phyloP scores from a whole-genome alignment of 164 flowering plant species.

The Kingdonia uniflora region DNA sequence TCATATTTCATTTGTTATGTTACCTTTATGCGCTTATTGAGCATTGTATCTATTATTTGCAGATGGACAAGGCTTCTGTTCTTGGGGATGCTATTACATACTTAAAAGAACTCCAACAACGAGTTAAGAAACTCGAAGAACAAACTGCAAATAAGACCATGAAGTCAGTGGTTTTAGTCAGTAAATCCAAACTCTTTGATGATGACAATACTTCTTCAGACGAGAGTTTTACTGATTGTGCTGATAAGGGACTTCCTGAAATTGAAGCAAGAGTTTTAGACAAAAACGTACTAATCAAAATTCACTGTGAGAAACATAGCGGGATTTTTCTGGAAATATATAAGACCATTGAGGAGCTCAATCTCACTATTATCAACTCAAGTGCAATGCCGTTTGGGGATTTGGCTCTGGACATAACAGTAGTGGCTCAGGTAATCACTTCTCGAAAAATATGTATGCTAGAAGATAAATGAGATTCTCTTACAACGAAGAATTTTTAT shows the following conservation, averaged over 20 bases:
- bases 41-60: background rate
- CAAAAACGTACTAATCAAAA: conserved; percentile 52
- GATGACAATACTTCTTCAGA: conserved; percentile 36
- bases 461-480: background rate
- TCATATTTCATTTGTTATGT: background rate
- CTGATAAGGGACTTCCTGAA: conserved; percentile 51
- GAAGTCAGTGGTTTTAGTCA: conserved; percentile 63
- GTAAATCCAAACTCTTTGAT: conserved; percentile 36
- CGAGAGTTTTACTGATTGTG: conserved; percentile 18
- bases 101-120: conserved; percentile 76
- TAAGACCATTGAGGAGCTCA: conserved; percentile 54
- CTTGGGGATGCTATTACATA: conserved; percentile 82
- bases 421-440: conserved; percentile 62
- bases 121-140: conserved; percentile 67
- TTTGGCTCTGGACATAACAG: conserved; percentile 51
- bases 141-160: conserved; percentile 39
- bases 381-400: conserved; percentile 49
- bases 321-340: conserved; percentile 48
- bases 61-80: conserved; percentile 96
- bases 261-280: conserved; percentile 75
- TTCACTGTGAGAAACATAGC: conserved; percentile 68
- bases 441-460: background rate
- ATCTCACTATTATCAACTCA: conserved; percentile 45
- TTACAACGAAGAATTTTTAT: too few relatives aligned
- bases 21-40: background rate